Percentiles rank a stretch among this genome's conserved stretches.
phyloP scores from a whole-genome alignment of 2,329 filamentous ascomycete species.

The Emergomyces africanus region DNA sequence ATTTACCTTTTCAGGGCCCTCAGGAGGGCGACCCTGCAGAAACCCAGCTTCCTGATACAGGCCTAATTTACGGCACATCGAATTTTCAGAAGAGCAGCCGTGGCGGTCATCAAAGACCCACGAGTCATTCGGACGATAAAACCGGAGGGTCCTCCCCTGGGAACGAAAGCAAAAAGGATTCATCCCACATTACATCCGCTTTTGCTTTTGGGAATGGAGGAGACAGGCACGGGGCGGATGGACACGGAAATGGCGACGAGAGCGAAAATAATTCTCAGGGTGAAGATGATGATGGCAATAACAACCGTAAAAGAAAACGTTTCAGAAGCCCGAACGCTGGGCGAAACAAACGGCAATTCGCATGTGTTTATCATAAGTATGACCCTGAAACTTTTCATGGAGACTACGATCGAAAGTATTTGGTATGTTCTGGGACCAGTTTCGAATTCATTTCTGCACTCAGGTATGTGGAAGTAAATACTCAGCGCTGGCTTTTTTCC shows the following conservation, averaged over 20 bases:
- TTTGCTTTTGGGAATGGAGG: not conserved
- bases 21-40: not conserved
- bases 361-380: conserved; percentile 2
- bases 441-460: not conserved
- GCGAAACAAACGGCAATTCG: not conserved
- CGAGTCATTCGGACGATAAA: not conserved
- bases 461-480: not conserved
- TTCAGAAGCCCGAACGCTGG: not conserved
- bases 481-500: not conserved
- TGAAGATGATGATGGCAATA: conserved; percentile 1
- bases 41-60: not conserved
- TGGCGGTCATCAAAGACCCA: not conserved
- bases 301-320: conserved; percentile 1
- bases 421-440: conserved; percentile 1
- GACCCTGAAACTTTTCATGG: conserved; percentile 2
- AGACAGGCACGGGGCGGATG: not conserved
- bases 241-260: not conserved
- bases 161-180: not conserved
- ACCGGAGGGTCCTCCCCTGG: not conserved
- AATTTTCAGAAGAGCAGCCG: too few relatives aligned
- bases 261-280: not conserved
- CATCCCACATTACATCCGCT: not conserved
- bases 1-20: not conserved
- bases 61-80: too few relatives aligned
- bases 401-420: not conserved